A percentile compares a stretch with the other conserved stretches of the same genome.
Evolutionary conservation across 305 asterid species (phyloP).

Genomic region (Fraxinus angustifolia): DNA sequence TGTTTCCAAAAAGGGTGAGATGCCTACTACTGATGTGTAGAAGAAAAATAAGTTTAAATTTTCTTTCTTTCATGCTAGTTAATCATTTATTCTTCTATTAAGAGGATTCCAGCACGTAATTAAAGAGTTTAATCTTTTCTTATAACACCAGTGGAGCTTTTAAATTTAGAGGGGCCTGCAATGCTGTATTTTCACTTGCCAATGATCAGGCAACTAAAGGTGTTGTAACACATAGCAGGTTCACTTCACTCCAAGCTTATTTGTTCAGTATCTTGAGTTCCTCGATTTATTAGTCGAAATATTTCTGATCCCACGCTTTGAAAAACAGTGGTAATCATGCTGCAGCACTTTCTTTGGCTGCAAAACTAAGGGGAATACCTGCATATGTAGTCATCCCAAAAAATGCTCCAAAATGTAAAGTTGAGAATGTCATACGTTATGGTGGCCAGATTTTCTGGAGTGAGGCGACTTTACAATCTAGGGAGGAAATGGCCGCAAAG

Average conservation of each 20-base stretch:
- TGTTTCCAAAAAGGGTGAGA: slow-evolving; percentile 93
- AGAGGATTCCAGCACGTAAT: not conserved
- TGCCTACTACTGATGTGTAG: not conserved
- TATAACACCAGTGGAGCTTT: slow-evolving; percentile 68
- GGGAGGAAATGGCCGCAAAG: slow-evolving; percentile 69
- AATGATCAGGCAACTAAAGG: slow-evolving; percentile 73
- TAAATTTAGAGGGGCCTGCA: slow-evolving; percentile 91
- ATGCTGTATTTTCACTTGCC: slow-evolving; percentile 85
- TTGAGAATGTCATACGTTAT: slow-evolving; percentile 77
- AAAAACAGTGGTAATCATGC: slow-evolving; percentile 87
- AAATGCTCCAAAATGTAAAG: slow-evolving; percentile 90
- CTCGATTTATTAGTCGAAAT: slow-evolving; percentile 11
- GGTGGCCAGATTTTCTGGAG: slow-evolving; percentile 79
- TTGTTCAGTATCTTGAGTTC: slow-evolving; percentile 9
- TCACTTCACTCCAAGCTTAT: slow-evolving; percentile 23
- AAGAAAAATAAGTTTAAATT: not conserved
- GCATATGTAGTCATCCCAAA: slow-evolving; percentile 79
- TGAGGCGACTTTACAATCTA: slow-evolving; percentile 58
- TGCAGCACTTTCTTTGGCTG: slow-evolving; percentile 94
- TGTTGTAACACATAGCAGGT: slow-evolving; percentile 96
- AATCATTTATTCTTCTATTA: not conserved
- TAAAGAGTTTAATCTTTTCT: slow-evolving; percentile 2
- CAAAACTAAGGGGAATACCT: slow-evolving; percentile 74
- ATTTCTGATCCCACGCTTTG: slow-evolving; percentile 22
- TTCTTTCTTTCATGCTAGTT: not conserved